Evolutionary conservation across 192 early-diverging fungal genomes (phyloP).

Genomic region (Globomyces pollinis-pini): DNA sequence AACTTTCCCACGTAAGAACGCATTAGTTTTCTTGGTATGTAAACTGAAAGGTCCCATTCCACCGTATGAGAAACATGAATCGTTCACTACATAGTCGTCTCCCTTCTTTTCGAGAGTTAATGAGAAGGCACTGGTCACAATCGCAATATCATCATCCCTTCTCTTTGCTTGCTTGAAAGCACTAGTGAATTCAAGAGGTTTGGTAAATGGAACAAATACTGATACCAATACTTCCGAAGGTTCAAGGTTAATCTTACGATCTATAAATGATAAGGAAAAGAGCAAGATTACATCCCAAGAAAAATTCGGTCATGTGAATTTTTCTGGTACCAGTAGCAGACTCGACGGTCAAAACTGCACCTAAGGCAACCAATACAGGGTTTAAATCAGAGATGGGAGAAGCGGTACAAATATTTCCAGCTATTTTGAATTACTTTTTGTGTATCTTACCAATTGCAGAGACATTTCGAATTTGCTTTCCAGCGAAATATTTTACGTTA

Average conservation of each 20-base stretch:
- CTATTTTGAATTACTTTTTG: no score
- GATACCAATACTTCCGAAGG: constrained; percentile 56
- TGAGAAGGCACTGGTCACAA: constrained; percentile 68
- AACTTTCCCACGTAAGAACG: constrained; percentile 36
- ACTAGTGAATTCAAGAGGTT: constrained; percentile 47
- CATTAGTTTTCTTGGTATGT: constrained; percentile 41
- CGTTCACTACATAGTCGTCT: constrained; percentile 31
- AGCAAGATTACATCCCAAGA: no score
- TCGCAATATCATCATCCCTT: constrained; percentile 82
- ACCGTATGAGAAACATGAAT: constrained; percentile 66
- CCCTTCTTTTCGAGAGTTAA: constrained; percentile 40
- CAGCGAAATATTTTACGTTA: constrained; percentile 74
- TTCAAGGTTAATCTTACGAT: constrained; percentile 66
- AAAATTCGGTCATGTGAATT: constrained; percentile 64
- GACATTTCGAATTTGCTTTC: constrained; percentile 79
- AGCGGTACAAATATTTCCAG: constrained; percentile 82
- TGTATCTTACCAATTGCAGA: no score
- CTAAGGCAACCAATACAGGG: constrained; percentile 68
- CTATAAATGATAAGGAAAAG: no score
- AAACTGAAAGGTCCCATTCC: constrained; percentile 62
- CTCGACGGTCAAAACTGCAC: constrained; percentile 24
- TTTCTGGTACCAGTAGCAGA: constrained; percentile 33
- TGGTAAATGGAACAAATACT: constrained; percentile 62
- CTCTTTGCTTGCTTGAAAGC: constrained; percentile 86
- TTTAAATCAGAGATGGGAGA: constrained; percentile 85